Evolutionary conservation across 75 land plant genomes (phyloP), one percentile per base, ranked within the genome.

Genomic region (Sequoia sempervirens): DNA sequence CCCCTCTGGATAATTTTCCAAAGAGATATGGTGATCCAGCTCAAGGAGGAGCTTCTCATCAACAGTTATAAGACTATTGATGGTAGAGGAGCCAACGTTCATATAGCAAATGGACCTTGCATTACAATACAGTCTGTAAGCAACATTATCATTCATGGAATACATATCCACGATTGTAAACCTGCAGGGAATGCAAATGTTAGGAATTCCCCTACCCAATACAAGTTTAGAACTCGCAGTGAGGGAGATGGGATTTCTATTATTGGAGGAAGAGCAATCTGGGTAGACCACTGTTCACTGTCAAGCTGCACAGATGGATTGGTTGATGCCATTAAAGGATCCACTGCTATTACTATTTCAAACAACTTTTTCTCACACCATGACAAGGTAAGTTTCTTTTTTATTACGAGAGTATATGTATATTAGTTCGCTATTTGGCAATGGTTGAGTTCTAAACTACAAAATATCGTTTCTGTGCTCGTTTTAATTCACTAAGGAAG

Each of bases 1-100:
- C 93, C 95, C 15, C 85, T 93, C 32, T 93, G 95, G 95, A 92
- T 92, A 58, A 72, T 87, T 61, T 93, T 93, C 84, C 68, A 75
- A 12, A 50, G 58, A 20, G 86, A 85, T 85, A 93, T 93, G 95
- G 50, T 58, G 61, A 93, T 93, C 73, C 83, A 72, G 79, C 87
- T 90, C 32, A 79, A 69, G 14, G 80, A 84, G 28, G 94, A 93
- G 84, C 88, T 92, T 36, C 80, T 92, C 58, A 86, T 93, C 82
- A 86, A 73, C 50, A 85, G 92, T 53, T 84, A 83, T 89, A 93
- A 93, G 82, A 92, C 95, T 32, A 93, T 93, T 37, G 94, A 93
- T 36, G 95, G 87, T 0, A 47, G 95, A 1, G 94, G 95, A 6
- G 87, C 76, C 50, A 86, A 89, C 36, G 94, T 92, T 12, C 88